Conservation (phyloP, 495 filamentous ascomycete species). For the Cercophora newfieldiana region DNA sequence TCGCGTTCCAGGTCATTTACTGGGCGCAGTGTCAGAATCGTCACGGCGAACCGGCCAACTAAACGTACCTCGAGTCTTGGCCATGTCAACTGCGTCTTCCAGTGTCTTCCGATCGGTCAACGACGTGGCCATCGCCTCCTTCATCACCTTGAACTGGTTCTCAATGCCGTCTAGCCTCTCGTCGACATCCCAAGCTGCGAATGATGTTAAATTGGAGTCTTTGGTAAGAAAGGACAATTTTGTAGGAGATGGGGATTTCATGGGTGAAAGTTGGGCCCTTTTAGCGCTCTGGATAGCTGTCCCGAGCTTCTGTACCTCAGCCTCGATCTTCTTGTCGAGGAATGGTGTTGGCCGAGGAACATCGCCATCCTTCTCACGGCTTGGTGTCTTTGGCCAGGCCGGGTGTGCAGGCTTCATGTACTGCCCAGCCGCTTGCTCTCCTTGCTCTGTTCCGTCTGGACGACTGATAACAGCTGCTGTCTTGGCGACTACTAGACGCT, state of each 20-base stretch:
- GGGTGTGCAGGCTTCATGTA: slow-evolving; percentile 16
- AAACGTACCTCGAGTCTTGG: slow-evolving; percentile 70
- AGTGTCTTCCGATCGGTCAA: slow-evolving; percentile 60
- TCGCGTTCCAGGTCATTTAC: slow-evolving; percentile 67
- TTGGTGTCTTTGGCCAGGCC: slow-evolving; percentile 23
- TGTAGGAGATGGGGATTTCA: slow-evolving; percentile 40
- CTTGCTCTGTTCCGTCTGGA: slow-evolving; percentile 10
- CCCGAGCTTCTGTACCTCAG: slow-evolving; percentile 20
- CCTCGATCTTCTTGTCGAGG: neutral
- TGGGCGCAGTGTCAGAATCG: slow-evolving; percentile 31
- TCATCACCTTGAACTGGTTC: slow-evolving; percentile 57
- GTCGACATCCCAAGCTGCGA: slow-evolving; percentile 71
- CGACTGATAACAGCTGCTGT: slow-evolving; percentile 10
- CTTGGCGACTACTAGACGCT: slow-evolving; percentile 21
- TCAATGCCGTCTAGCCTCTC: slow-evolving; percentile 66
- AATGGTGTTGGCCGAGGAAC: slow-evolving; percentile 18
- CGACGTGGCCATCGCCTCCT: slow-evolving; percentile 61
- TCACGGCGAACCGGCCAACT: no score
- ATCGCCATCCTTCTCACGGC: neutral
- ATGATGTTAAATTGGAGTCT: slow-evolving; percentile 61
- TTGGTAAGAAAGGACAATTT: slow-evolving; percentile 64
- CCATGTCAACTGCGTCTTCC: slow-evolving; percentile 67
- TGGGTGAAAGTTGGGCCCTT: slow-evolving; percentile 22
- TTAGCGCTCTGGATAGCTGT: slow-evolving; percentile 23
- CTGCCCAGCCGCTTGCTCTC: slow-evolving; percentile 19